Percentiles rank a stretch among this genome's conserved stretches.
phyloP scores from a whole-genome alignment of 345 rosid species.

The Salix purpurea region DNA sequence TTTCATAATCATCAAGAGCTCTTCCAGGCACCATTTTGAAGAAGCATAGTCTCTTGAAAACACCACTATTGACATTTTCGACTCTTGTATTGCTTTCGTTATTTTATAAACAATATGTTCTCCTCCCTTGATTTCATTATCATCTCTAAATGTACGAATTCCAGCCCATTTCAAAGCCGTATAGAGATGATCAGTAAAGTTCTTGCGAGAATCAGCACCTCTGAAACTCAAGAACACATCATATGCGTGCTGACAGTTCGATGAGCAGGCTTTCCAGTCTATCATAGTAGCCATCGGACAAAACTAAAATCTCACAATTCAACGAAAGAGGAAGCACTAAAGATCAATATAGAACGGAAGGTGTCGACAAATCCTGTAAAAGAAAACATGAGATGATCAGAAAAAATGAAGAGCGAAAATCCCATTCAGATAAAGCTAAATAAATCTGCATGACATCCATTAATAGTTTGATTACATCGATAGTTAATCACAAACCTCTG shows the following conservation, averaged over 20 bases:
- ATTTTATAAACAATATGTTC: neutral
- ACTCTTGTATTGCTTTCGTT: conserved; percentile 8
- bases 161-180: conserved; percentile 6
- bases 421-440: no score
- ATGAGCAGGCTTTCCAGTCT: no score
- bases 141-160: conserved; percentile 7
- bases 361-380: no score
- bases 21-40: conserved; percentile 15
- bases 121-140: conserved; percentile 4
- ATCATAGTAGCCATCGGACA: no score
- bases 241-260: neutral
- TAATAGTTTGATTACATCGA: no score
- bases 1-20: conserved; percentile 7
- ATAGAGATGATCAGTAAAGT: neutral
- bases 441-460: no score
- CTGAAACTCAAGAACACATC: conserved; percentile 18
- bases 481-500: no score
- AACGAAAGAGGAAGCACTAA: no score
- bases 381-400: no score
- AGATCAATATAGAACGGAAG: no score
- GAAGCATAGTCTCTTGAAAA: conserved; percentile 13
- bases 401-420: no score
- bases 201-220: conserved; percentile 5
- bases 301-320: no score
- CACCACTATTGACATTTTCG: neutral